These are phyloP conservation scores for Solanum sparsipilum DNA, from an alignment of 257 asterid species.

Conservation along the genomic window DNA sequence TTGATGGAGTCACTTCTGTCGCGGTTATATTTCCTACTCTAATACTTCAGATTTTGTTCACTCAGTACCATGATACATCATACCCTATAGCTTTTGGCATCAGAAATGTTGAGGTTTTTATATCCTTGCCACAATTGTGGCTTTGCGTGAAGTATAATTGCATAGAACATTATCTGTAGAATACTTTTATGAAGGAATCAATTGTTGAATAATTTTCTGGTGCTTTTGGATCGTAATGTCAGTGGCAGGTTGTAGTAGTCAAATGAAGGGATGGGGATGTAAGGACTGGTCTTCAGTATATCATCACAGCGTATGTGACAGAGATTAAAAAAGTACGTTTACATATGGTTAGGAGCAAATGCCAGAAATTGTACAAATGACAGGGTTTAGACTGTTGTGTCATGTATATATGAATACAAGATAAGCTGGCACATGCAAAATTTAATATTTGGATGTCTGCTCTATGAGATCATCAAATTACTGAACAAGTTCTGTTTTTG, in stretches of 20 bases:
- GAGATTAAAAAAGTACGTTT: neutral
- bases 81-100: neutral
- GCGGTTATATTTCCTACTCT: neutral
- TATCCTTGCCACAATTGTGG: neutral
- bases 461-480: neutral
- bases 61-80: neutral
- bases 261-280: neutral
- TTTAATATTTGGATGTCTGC: neutral
- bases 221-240: neutral
- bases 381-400: neutral
- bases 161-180: neutral
- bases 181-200: neutral
- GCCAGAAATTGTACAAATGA: neutral
- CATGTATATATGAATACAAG: neutral
- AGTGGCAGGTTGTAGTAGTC: neutral
- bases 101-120: neutral
- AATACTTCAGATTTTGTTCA: neutral
- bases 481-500: neutral
- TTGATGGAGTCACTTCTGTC: neutral
- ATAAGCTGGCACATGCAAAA: neutral
- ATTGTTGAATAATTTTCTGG: neutral
- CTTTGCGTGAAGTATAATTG: neutral
- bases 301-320: neutral
- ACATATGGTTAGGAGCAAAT: neutral
- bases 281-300: neutral